Conservation (phyloP, 2,329 filamentous ascomycete species). For the Colletotrichum sp. region DNA sequence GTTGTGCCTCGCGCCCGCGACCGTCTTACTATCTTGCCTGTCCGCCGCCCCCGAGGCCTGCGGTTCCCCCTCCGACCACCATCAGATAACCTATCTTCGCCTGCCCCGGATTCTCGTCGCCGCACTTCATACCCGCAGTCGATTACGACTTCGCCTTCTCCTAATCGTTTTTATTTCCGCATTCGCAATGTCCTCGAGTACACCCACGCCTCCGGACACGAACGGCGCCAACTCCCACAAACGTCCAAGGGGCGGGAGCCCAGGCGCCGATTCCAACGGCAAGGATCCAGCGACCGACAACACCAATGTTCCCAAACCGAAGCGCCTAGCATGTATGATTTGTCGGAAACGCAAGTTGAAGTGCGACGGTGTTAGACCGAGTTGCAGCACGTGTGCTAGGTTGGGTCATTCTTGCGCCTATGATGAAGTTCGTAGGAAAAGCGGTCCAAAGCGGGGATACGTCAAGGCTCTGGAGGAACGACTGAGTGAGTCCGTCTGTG, state of each 20-base stretch:
- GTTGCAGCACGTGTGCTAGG: conserved; percentile 88
- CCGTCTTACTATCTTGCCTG: not conserved
- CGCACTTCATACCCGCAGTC: not conserved
- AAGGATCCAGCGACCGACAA: conserved; percentile 56
- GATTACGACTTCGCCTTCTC: not conserved
- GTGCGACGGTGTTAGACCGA: conserved; percentile 85
- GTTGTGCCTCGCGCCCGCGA: not conserved
- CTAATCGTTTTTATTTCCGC: not conserved
- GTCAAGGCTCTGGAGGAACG: conserved; percentile 93
- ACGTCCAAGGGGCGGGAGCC: conserved; percentile 17
- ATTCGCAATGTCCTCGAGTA: conserved; percentile 20
- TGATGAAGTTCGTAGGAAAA: conserved; percentile 92
- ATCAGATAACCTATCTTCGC: not conserved
- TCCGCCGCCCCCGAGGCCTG: not conserved
- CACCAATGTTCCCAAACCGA: conserved; percentile 74
- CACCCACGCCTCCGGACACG: conserved; percentile 23
- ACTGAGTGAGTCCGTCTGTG: conserved; percentile 70
- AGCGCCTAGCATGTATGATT: conserved; percentile 92
- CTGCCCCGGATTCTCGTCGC: not conserved
- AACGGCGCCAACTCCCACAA: conserved; percentile 19
- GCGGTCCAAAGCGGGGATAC: conserved; percentile 91
- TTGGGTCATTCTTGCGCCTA: conserved; percentile 88
- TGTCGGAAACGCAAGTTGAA: conserved; percentile 91
- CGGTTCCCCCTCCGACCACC: not conserved
- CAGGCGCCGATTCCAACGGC: conserved; percentile 38